Evolutionary conservation across 305 asterid species (phyloP).

Genomic region (Andrographis paniculata): DNA sequence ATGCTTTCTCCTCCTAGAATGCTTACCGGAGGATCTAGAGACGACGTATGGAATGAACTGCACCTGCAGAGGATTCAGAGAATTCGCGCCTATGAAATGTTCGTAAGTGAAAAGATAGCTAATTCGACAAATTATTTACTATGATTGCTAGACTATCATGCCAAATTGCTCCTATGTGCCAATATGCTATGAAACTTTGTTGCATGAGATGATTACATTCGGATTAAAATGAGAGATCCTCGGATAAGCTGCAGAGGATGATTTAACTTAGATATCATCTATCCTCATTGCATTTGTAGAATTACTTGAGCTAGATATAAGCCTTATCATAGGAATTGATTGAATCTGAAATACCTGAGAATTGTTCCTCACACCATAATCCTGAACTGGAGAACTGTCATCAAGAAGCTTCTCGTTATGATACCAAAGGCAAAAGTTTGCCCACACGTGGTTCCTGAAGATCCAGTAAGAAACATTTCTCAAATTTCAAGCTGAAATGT

Average conservation of each 20-base stretch:
- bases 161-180: too few species aligned
- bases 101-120: too few species aligned
- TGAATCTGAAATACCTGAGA: constrained; percentile 48
- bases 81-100: too few species aligned
- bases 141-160: too few species aligned
- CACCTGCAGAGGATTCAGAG: constrained; percentile 35
- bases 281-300: too few species aligned
- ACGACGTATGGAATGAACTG: constrained; percentile 57
- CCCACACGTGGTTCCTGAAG: constrained; percentile 67
- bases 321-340: neutral
- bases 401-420: constrained; percentile 69
- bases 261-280: too few species aligned
- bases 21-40: constrained; percentile 54
- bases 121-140: too few species aligned
- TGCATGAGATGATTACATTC: too few species aligned
- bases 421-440: constrained; percentile 55
- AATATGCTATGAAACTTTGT: too few species aligned
- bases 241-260: too few species aligned
- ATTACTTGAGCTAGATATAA: too few species aligned
- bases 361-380: constrained; percentile 58
- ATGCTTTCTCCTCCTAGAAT: constrained; percentile 60
- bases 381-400: constrained; percentile 51
- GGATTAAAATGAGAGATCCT: too few species aligned
- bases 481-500: neutral
- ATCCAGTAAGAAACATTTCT: constrained; percentile 4